These are phyloP conservation scores for Diophrys sp. DNA, from an alignment of 73 alveolate species.

Conservation along the genomic window DNA sequence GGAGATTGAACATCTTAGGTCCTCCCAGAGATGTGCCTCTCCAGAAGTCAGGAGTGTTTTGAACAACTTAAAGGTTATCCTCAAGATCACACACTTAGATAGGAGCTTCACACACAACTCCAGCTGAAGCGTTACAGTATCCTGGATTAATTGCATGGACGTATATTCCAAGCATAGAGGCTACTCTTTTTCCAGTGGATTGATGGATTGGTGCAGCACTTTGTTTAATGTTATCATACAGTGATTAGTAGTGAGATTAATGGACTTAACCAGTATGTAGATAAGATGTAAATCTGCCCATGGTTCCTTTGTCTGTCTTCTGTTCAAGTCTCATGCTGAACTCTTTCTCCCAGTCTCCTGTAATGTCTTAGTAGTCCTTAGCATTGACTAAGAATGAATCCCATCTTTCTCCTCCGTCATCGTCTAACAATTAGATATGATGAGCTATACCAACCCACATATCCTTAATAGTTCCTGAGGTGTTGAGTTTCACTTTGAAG, in stretches of 20 bases:
- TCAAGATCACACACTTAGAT: not conserved
- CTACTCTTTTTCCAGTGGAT: not conserved
- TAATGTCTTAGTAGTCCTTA: not conserved
- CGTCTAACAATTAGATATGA: not conserved
- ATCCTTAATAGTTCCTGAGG: not conserved
- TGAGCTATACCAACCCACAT: not conserved
- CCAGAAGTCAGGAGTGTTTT: not conserved
- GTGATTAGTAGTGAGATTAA: not conserved
- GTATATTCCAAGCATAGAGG: not conserved
- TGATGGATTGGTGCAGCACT: not conserved
- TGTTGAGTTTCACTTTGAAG: not conserved
- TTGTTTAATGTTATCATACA: not conserved
- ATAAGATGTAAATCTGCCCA: not conserved
- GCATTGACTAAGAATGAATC: not conserved
- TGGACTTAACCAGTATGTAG: not conserved
- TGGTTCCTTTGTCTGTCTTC: not conserved
- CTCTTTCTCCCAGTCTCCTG: not conserved
- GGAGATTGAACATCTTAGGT: not conserved
- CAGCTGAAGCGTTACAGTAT: not conserved
- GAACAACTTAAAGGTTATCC: not conserved
- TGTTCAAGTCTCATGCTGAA: not conserved
- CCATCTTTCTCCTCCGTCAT: not conserved
- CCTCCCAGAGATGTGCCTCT: not conserved
- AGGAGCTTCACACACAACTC: not conserved
- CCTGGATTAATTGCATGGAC: not conserved